Conservation (phyloP, 1,284 basidiomycete species). For the Ceratobasidium sp. region DNA sequence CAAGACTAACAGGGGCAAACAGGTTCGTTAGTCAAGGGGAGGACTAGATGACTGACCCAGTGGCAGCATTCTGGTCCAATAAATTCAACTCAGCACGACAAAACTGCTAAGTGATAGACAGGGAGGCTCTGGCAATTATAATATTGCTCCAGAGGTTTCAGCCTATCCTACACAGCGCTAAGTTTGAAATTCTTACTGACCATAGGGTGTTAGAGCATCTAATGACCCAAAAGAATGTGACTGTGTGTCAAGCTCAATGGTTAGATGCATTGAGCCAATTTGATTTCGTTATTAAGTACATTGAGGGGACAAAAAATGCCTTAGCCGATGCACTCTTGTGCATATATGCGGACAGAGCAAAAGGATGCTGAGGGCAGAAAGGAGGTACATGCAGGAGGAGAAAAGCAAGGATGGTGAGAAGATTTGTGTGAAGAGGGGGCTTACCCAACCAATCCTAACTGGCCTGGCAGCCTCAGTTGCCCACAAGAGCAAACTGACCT, state of each 20-base stretch:
- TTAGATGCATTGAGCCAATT: constrained; percentile 57
- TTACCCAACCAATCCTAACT: too few species aligned
- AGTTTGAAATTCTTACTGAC: constrained; percentile 58
- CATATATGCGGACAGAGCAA: too few species aligned
- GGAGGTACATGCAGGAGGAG: too few species aligned
- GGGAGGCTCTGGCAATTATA: constrained; percentile 59
- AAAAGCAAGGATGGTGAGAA: too few species aligned
- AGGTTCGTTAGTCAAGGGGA: constrained; percentile 52
- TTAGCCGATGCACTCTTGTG: too few species aligned
- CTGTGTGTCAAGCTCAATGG: constrained; percentile 57
- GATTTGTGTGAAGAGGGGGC: too few species aligned
- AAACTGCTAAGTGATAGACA: constrained; percentile 54
- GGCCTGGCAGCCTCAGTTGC: too few species aligned
- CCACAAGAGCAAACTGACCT: too few species aligned
- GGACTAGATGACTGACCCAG: constrained; percentile 48
- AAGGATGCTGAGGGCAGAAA: too few species aligned
- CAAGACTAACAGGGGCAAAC: constrained; percentile 46
- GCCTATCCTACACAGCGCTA: constrained; percentile 55
- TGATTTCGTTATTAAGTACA: constrained; percentile 56
- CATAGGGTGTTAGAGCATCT: constrained; percentile 57
- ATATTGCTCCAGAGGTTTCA: constrained; percentile 58
- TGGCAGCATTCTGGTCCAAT: constrained; percentile 57
- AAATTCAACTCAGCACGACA: constrained; percentile 57
- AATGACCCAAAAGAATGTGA: constrained; percentile 55
- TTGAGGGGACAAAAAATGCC: too few species aligned